Base-by-base conservation (phyloP, 805 yeast species). In the Ogataea henricii region DNA sequence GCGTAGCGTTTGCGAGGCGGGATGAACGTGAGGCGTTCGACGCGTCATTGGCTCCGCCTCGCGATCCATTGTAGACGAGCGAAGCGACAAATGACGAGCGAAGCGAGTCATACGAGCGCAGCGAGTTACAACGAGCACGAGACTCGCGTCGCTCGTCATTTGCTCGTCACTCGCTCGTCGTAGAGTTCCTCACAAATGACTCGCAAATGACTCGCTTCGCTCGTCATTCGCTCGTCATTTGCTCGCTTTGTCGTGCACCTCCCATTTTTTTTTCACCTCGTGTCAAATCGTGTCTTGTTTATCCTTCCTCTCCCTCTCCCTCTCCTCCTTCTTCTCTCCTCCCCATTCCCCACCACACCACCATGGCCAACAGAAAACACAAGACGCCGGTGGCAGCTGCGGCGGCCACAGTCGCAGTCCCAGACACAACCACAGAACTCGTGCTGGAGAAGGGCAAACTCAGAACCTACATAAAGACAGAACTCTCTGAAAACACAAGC, bases 381-480 rank as follows among this genome's bases (percentile, higher is more conserved):
- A 42, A 42, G 27, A 3, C 37, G 23, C 3, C 30, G 17, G 43
- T 6, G 26, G 9, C 37, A 18, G 23, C 30, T 17, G 14, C 23
- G 23, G 9, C 16, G n/a, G 22, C 3, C 5, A 39, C 23, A 17
- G 36, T 23, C 21, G 21, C 16, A 35, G 42, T 25, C 46, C 27
- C 14, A 14, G 62, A 53, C 30, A 27, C 57, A 30, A 70, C 70
- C 13, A 60, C 76, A 5, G 83, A 79, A 46, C 66, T 80, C 40
- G 70, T 73, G 23, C 61, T 73, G 46, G 71, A 68, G 48, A 59
- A 78, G 38, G 91, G 90, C 38, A 68, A 68, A 4, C 56, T 63
- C 34, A 76, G 92, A 58, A 73, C 78, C 6, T 87, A 69, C 62
- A 62, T 85, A 21, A 69, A 77, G 27, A 72, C 86, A 17, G 74